Percentiles rank a stretch among this genome's conserved stretches.
phyloP scores from a whole-genome alignment of 2,329 filamentous ascomycete species.

The Chaetomiaceae sp. region DNA sequence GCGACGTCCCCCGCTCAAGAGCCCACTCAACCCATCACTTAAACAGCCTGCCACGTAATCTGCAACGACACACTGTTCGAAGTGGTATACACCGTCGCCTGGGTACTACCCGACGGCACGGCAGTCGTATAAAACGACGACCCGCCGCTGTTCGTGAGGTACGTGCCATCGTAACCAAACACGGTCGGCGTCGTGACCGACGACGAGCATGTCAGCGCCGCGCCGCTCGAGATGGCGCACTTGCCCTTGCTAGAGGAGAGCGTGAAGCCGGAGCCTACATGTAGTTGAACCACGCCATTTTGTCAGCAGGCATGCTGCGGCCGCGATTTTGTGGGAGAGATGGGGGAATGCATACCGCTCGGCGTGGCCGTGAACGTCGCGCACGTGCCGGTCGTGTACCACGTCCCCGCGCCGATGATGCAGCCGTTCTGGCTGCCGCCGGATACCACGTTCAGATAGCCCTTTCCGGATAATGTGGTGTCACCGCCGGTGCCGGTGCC shows the following conservation, averaged over 20 bases:
- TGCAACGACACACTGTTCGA: slow-evolving; percentile 35
- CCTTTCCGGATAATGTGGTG: neutral
- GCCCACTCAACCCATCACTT: neutral
- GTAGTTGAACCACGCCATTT: neutral
- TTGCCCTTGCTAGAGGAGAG: neutral
- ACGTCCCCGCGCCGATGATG: neutral
- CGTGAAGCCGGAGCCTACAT: neutral
- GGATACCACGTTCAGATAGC: neutral
- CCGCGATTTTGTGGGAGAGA: neutral
- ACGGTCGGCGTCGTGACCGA: neutral
- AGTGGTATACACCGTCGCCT: slow-evolving; percentile 38
- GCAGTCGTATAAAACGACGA: neutral
- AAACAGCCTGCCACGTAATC: neutral
- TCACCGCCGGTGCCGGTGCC: neutral
- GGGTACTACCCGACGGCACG: slow-evolving; percentile 29
- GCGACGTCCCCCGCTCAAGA: too few relatives aligned
- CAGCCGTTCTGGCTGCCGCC: neutral
- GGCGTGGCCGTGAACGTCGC: neutral
- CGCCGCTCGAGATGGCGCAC: neutral
- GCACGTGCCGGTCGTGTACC: neutral
- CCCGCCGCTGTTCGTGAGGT: neutral
- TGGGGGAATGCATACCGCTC: neutral
- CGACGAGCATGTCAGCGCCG: neutral
- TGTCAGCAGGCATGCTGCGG: too few relatives aligned
- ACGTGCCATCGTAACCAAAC: neutral